Percentiles rank a stretch among this genome's conserved stretches.
Conservation (phyloP, 768 basidiomycete species). For the Lentinula sp. region DNA sequence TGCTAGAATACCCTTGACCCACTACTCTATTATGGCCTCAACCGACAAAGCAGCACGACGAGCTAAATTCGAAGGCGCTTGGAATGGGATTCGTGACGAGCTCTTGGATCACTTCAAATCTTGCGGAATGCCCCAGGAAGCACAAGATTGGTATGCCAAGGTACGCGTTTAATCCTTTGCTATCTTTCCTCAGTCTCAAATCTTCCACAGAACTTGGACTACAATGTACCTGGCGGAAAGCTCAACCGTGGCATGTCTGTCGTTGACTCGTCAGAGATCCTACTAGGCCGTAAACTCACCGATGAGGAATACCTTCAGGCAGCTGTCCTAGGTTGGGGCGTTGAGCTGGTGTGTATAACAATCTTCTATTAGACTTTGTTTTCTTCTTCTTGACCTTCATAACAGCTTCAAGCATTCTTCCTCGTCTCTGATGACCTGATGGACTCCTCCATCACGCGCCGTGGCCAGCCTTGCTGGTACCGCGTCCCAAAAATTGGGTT, state of each 20-base stretch:
- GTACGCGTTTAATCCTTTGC: conserved; percentile 37
- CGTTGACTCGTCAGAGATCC: conserved; percentile 86
- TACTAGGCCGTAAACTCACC: conserved; percentile 61
- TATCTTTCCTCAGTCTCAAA: background rate
- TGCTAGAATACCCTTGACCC: background rate
- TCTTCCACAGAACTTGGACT: conserved; percentile 64
- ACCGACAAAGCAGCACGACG: conserved; percentile 41
- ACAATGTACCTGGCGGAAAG: conserved; percentile 96
- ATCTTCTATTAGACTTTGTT: background rate
- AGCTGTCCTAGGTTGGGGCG: conserved; percentile 90
- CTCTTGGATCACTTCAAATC: conserved; percentile 60
- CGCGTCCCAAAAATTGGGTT: conserved; percentile 55
- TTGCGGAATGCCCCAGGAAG: conserved; percentile 80
- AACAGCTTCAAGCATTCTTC: conserved; percentile 94
- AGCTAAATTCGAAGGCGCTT: conserved; percentile 67
- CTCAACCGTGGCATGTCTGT: conserved; percentile 96
- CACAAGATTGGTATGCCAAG: conserved; percentile 75
- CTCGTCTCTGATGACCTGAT: conserved; percentile 97
- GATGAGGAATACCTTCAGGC: conserved; percentile 88
- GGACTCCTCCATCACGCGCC: conserved; percentile 90
- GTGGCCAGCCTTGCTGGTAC: conserved; percentile 96
- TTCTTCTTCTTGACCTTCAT: background rate
- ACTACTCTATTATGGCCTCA: conserved; percentile 11
- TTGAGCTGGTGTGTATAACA: conserved; percentile 77
- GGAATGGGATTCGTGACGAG: conserved; percentile 67